Percentiles rank a stretch among this genome's conserved stretches.
Conservation (phyloP, 768 basidiomycete genomes). For the Boletus huronensis region DNA sequence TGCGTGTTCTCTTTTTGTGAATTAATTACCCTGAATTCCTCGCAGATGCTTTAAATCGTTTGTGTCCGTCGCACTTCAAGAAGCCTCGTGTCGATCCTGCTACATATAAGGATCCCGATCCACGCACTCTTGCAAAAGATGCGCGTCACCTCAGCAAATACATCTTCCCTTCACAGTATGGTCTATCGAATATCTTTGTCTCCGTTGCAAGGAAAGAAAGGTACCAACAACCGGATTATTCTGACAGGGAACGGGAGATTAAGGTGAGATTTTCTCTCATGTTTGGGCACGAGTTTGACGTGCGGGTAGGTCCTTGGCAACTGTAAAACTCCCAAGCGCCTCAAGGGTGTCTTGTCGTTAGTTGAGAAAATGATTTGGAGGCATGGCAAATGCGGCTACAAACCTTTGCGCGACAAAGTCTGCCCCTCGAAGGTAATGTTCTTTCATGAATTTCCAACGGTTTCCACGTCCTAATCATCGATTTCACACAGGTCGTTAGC, state of each 20-base stretch:
- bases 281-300: not conserved
- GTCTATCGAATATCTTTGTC: conserved; percentile 57
- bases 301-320: conserved; percentile 36
- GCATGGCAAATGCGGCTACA: conserved; percentile 69
- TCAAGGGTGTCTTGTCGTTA: conserved; percentile 52
- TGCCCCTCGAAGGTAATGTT: conserved; percentile 73
- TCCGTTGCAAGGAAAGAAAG: conserved; percentile 22
- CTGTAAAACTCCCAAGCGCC: conserved; percentile 69
- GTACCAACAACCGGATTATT: conserved; percentile 46
- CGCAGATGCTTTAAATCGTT: conserved; percentile 64
- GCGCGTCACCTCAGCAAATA: conserved; percentile 74
- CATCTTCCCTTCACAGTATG: conserved; percentile 80
- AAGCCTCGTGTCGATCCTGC: conserved; percentile 27
- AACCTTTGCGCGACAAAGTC: conserved; percentile 53
- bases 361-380: conserved; percentile 62
- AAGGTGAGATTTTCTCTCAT: conserved; percentile 40
- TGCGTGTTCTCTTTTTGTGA: conserved; percentile 32
- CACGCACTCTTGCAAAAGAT: conserved; percentile 43
- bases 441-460: not conserved
- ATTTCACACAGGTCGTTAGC: conserved; percentile 35
- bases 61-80: conserved; percentile 43
- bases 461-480: not conserved
- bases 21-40: not conserved
- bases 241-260: conserved; percentile 67
- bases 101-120: conserved; percentile 43